Evolutionary conservation across 2,329 filamentous ascomycete species (phyloP).

Genomic region (Penicillium thymicola): DNA sequence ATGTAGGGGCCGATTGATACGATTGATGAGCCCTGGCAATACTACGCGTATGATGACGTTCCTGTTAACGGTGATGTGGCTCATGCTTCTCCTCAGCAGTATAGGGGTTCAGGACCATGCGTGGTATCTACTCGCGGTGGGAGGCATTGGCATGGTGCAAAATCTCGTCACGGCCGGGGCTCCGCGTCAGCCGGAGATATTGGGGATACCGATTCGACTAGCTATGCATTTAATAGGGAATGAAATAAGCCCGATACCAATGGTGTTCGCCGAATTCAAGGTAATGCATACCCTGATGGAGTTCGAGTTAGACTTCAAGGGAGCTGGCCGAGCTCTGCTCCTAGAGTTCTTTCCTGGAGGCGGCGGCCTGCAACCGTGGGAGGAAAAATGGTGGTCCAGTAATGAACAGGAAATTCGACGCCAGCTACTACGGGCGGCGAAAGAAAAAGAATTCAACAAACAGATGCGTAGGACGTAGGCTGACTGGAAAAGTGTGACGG

Average conservation of each 20-base stretch:
- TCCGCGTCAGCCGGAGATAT: neutral
- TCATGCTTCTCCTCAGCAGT: slow-evolving; percentile 42
- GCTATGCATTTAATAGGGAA: neutral
- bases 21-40: slow-evolving; percentile 1
- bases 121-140: slow-evolving; percentile 44
- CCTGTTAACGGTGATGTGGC: slow-evolving; percentile 31
- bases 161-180: neutral
- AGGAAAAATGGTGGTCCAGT: neutral
- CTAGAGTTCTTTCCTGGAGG: neutral
- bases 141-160: slow-evolving; percentile 26
- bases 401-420: neutral
- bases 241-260: neutral
- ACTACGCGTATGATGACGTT: neutral
- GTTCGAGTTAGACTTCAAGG: neutral
- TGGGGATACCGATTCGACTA: neutral
- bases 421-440: neutral
- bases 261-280: neutral
- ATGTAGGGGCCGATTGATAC: neutral
- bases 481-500: neutral
- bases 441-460: neutral
- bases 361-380: neutral
- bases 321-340: neutral
- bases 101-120: slow-evolving; percentile 36
- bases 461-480: neutral
- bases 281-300: neutral